Conservation (phyloP, 768 basidiomycete species). For the Boletus huronensis region DNA sequence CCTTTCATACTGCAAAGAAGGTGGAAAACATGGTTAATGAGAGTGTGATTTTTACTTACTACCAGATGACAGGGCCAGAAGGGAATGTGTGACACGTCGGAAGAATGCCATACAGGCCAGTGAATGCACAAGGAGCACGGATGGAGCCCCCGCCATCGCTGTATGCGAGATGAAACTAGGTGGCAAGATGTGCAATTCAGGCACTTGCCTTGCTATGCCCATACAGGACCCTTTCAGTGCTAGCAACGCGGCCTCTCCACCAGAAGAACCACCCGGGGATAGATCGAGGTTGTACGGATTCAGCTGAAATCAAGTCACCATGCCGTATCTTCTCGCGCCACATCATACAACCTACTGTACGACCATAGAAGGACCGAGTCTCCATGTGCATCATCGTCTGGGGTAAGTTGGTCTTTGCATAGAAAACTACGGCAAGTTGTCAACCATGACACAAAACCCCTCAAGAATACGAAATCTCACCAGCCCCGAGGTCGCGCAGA, state of each 20-base stretch:
- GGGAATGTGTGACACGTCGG: constrained; percentile 36
- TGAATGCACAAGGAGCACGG: constrained; percentile 36
- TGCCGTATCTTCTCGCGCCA: accelerated
- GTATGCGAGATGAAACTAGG: background rate
- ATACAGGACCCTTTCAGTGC: constrained; percentile 45
- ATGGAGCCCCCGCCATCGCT: constrained; percentile 39
- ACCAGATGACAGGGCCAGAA: constrained; percentile 8
- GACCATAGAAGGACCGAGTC: constrained; percentile 32
- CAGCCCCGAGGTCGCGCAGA: constrained; percentile 41
- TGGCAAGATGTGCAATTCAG: constrained; percentile 4
- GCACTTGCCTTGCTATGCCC: constrained; percentile 39
- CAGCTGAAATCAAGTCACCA: constrained; percentile 23
- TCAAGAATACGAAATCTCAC: constrained; percentile 16
- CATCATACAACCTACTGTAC: constrained; percentile 17
- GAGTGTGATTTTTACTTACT: constrained; percentile 14
- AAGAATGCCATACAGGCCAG: constrained; percentile 42
- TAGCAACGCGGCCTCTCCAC: constrained; percentile 49
- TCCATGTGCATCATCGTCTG: constrained; percentile 42
- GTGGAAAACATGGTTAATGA: constrained; percentile 6
- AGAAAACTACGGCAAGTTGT: constrained; percentile 33
- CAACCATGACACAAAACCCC: constrained; percentile 2
- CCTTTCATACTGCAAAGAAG: constrained; percentile 22
- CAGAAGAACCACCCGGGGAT: constrained; percentile 50
- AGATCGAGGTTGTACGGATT: constrained; percentile 45
- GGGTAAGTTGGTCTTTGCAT: constrained; percentile 42